Evolutionary conservation across 2,329 filamentous ascomycete species (phyloP), one percentile per base, ranked within the genome.

Genomic region (Beauveria sp.): DNA sequence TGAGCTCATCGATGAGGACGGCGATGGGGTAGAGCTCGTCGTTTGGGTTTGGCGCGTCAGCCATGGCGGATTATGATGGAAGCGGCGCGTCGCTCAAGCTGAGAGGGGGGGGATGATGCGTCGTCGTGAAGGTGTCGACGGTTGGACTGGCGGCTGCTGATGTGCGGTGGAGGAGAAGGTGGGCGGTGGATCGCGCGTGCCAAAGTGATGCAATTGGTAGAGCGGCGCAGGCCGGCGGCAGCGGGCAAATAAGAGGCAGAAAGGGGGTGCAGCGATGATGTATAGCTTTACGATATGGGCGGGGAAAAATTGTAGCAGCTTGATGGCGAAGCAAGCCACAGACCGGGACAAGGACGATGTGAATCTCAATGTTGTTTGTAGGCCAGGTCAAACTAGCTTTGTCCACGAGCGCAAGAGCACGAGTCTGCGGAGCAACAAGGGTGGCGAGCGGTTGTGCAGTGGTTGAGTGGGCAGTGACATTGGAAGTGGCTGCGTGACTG

Each of bases 1-100:
- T 99, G 73, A 99, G 84, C 85, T 99, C 94, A 78, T 99, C 94
- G 79, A 99, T 99, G 78, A 99, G 88, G 69, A 99, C 94, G 73
- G 96, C 94, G 82, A 99, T 99, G 76, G 94, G 94, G 79, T 97
- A 99, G 72, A 99, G 92, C 87, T 97, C 96, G 80, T 99, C 94
- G 77, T 89, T 96, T 81, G 93, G 87, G 79, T 88, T 90, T 76
- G 88, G 84, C 79, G 88, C 89, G 80, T 97, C 85, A 79, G 85
- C 91, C 93, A 97, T 97, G 76, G 77, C 83, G 84, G 78, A 75
- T 71, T 70, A 51, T 18, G 52, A 59, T 55, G 61, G 54, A 52
- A 37, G 55, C 54, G 55, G 61, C 55, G 61, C 55, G 61, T 55
- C 48, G 48, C 61, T 53, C 59, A 46, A 52, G 59, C 59, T 58